Conservation (phyloP, 352 stramenopile genomes). For the Phytophthora palmivora region DNA sequence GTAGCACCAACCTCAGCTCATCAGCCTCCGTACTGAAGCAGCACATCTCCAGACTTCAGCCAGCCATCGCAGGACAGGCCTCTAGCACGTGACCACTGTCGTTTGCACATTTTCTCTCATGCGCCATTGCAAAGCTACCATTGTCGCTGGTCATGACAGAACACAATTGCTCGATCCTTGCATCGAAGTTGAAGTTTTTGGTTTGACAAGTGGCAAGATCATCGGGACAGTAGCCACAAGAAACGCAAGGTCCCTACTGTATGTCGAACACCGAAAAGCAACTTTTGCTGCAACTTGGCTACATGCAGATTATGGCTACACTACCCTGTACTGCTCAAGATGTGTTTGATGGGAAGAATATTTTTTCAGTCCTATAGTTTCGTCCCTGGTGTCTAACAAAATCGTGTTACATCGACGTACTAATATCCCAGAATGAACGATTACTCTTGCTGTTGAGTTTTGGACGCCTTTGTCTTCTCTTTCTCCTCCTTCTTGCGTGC, state of each 20-base stretch:
- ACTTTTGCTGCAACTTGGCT: not conserved
- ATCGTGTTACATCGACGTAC: constrained; percentile 1
- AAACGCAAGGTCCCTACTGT: constrained; percentile 10
- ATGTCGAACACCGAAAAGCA: constrained; percentile 26
- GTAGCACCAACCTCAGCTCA: too few species aligned
- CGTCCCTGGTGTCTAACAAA: constrained; percentile 5
- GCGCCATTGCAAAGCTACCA: constrained; percentile 8
- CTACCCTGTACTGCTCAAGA: too few species aligned
- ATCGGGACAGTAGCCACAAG: constrained; percentile 7
- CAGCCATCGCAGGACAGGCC: constrained; percentile 1
- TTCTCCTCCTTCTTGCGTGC: constrained; percentile 24
- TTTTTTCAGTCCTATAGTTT: too few species aligned
- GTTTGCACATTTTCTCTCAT: constrained; percentile 19
- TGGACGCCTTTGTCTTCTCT: constrained; percentile 17
- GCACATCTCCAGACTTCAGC: constrained; percentile 27
- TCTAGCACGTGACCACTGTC: constrained; percentile 4
- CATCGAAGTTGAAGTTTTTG: constrained; percentile 22
- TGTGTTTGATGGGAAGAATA: too few species aligned
- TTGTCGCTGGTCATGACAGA: not conserved
- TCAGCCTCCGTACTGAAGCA: constrained; percentile 22
- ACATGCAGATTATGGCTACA: too few species aligned
- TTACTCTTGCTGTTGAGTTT: constrained; percentile 15
- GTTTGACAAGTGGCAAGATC: constrained; percentile 25
- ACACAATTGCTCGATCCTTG: not conserved
- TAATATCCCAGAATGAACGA: constrained; percentile 1